phyloP scores from a whole-genome alignment of 2,329 filamentous ascomycete species.

The Nemania sp. region DNA sequence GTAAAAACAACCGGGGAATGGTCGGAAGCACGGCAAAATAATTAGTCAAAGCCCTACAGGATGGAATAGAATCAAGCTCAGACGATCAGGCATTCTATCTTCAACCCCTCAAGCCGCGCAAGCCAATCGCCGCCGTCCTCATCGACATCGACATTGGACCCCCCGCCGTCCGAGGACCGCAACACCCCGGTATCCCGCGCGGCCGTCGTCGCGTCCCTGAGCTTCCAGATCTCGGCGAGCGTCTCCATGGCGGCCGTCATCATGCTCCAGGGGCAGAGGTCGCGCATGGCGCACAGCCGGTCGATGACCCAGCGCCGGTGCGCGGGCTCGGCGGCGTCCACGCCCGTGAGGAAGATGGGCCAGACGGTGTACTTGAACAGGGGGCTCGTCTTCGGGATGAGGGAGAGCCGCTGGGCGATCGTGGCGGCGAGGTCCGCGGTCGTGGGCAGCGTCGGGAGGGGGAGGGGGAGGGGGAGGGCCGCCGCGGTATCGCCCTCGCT shows the following conservation, averaged over 20 bases:
- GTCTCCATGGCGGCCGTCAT: constrained; percentile 55
- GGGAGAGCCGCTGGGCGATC: constrained; percentile 55
- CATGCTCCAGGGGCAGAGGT: constrained; percentile 55
- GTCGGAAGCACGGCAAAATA: too few relatives aligned
- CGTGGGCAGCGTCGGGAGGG: constrained; percentile 44
- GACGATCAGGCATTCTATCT: constrained; percentile 53
- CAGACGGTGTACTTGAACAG: constrained; percentile 65
- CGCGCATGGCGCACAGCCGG: constrained; percentile 51
- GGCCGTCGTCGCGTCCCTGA: constrained; percentile 42
- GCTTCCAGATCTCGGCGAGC: constrained; percentile 52
- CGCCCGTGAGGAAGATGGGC: constrained; percentile 62
- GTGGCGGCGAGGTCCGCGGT: constrained; percentile 53
- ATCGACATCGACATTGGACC: not conserved
- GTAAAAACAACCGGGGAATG: too few relatives aligned
- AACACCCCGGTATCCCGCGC: not conserved
- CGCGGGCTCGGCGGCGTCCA: constrained; percentile 53
- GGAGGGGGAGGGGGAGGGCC: not conserved
- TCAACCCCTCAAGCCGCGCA: constrained; percentile 48
- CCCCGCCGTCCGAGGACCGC: too few relatives aligned
- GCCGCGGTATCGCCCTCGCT: not conserved
- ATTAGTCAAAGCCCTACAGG: not conserved
- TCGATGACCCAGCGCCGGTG: constrained; percentile 57
- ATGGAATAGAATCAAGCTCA: constrained; percentile 35
- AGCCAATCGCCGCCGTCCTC: constrained; percentile 43
- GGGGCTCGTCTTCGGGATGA: constrained; percentile 52